Evolutionary conservation across 2,329 filamentous ascomycete genomes (phyloP).

Genomic region (Pseudogymnoascus sp.): DNA sequence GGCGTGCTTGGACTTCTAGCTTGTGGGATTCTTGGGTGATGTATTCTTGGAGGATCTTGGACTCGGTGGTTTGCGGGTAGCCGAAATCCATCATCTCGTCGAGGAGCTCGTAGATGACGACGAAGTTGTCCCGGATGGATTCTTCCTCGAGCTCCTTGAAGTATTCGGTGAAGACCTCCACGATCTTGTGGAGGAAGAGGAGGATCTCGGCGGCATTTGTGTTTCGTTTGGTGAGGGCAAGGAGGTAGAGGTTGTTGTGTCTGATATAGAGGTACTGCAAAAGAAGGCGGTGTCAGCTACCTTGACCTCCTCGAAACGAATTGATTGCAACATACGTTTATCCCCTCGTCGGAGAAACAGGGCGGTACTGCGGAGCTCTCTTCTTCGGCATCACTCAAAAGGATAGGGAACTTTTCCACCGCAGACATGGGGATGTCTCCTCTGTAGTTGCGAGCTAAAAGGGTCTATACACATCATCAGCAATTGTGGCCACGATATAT

Average conservation of each 20-base stretch:
- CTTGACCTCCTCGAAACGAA: not conserved
- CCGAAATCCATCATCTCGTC: slow-evolving; percentile 99
- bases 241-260: slow-evolving; percentile 97
- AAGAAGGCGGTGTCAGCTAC: not conserved
- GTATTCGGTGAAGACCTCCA: slow-evolving; percentile 99
- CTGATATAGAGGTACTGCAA: slow-evolving; percentile 92
- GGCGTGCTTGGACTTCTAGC: slow-evolving; percentile 89
- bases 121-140: slow-evolving; percentile 98
- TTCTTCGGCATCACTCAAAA: slow-evolving; percentile 97
- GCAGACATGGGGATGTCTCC: slow-evolving; percentile 99
- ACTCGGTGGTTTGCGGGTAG: slow-evolving; percentile 96
- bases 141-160: slow-evolving; percentile 99
- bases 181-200: slow-evolving; percentile 94
- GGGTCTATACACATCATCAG: slow-evolving; percentile 56
- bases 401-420: slow-evolving; percentile 93
- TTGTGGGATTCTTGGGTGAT: slow-evolving; percentile 99
- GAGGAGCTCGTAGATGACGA: slow-evolving; percentile 95
- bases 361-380: slow-evolving; percentile 95
- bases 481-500: slow-evolving; percentile 4
- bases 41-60: slow-evolving; percentile 97
- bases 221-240: slow-evolving; percentile 96
- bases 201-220: slow-evolving; percentile 98
- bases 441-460: slow-evolving; percentile 95
- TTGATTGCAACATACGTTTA: slow-evolving; percentile 61
- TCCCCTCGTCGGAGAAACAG: slow-evolving; percentile 96